Evolutionary conservation across 495 filamentous ascomycete genomes (phyloP), one percentile per base, ranked within the genome.

Genomic region (Pseudoneurospora amorphoporcata): DNA sequence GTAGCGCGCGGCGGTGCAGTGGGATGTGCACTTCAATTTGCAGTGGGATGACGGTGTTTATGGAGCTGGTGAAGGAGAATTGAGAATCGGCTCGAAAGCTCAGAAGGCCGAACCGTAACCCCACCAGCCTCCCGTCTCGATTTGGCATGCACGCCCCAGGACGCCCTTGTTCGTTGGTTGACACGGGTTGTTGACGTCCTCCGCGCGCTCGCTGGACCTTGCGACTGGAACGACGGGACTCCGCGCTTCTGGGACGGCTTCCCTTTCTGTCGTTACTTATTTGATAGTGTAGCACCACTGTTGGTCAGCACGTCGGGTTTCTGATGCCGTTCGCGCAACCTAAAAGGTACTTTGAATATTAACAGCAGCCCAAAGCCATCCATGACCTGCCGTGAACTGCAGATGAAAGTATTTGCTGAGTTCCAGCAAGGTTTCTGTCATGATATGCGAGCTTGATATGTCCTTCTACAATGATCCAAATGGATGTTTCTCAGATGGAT

Each of bases 81-180:
- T 80, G 77, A 76, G 74, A 71, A 77, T 79, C 77, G 78, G 78
- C 76, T 80, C 73, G 79, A 78, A 80, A 80, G 79, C 79, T 79
- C 75, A 74, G 74, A 77, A 79, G 73, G 76, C 77, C 78, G 73
- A 77, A 80, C 79, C 53, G 53, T 65, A 29, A 65, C 53, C 79
- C 79, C 79, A 80, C 79, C 79, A 80, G 79, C 79, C 79, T 80
- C 53, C 53, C 53, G 53, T 65, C 77, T 79, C 77, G 79, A 80
- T 80, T 79, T 76, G 29, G 29, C 53, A 61, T 61, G 53, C 53
- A 32, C 53, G 29, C 23, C 19, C 53, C 23, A 14, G 53, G 23
- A 29, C 53, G 53, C 53, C 53, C 53, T 65, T 65, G 53, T 37
- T 65, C 53, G 53, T 65, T 65, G 53, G 29, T 65, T 65, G 53